phyloP scores from a whole-genome alignment of 306 rosid species.

The Erythrophleum fordii region DNA sequence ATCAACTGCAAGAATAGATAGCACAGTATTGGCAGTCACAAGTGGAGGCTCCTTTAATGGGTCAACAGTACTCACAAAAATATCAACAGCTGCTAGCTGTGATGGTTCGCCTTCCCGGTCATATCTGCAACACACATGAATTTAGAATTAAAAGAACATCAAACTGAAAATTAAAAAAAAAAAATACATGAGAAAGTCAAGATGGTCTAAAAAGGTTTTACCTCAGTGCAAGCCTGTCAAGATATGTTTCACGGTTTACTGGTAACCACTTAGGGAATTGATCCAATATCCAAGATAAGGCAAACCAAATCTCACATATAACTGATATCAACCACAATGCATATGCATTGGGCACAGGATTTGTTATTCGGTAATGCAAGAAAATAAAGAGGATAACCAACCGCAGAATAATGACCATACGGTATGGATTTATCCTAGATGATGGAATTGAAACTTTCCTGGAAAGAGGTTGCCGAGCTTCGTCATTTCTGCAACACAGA shows the following conservation, averaged over 20 bases:
- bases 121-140: slow-evolving; percentile 63
- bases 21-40: slow-evolving; percentile 94
- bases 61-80: slow-evolving; percentile 96
- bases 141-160: slow-evolving; percentile 34
- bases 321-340: slow-evolving; percentile 89
- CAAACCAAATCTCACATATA: slow-evolving; percentile 98
- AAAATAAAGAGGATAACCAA: slow-evolving; percentile 75
- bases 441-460: slow-evolving; percentile 96
- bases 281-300: slow-evolving; percentile 96
- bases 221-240: slow-evolving; percentile 92
- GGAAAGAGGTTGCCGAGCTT: slow-evolving; percentile 95
- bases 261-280: slow-evolving; percentile 99
- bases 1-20: slow-evolving; percentile 95
- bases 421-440: slow-evolving; percentile 88
- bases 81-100: slow-evolving; percentile 91
- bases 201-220: slow-evolving; percentile 24
- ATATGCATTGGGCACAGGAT: slow-evolving; percentile 92
- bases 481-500: slow-evolving; percentile 74
- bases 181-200: not conserved
- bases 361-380: slow-evolving; percentile 93
- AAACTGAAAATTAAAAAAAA: slow-evolving; percentile 19
- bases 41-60: slow-evolving; percentile 98
- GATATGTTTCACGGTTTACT: slow-evolving; percentile 95
- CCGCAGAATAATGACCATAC: slow-evolving; percentile 94
- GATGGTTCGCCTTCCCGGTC: slow-evolving; percentile 95